These are phyloP conservation scores for Phytophthora nicotianae DNA, from an alignment of 352 stramenopile species.

Conservation along the genomic window DNA sequence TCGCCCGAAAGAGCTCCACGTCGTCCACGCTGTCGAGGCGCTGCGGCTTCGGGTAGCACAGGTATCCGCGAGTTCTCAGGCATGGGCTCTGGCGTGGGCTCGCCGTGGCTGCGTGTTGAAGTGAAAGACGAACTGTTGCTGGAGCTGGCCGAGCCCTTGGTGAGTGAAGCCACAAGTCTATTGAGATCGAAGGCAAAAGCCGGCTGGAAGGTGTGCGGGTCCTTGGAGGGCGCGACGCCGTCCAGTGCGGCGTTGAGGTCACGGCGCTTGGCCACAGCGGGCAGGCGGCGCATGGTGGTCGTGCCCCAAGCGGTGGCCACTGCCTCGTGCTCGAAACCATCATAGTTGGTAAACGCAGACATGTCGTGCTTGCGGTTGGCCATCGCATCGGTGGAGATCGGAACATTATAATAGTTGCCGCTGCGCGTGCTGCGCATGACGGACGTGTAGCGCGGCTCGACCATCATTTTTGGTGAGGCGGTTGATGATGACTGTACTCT, in stretches of 20 bases:
- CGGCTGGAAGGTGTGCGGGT: constrained; percentile 46
- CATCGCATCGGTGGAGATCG: constrained; percentile 35
- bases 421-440: constrained; percentile 64
- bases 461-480: constrained; percentile 32
- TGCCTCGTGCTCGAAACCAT: constrained; percentile 28
- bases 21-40: constrained; percentile 37
- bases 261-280: constrained; percentile 28
- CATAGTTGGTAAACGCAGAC: constrained; percentile 26
- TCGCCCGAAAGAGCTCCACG: constrained; percentile 48
- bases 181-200: constrained; percentile 67
- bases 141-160: constrained; percentile 29
- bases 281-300: constrained; percentile 46
- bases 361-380: constrained; percentile 21
- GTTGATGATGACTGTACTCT: constrained; percentile 14
- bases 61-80: constrained; percentile 42
- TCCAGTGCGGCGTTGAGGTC: constrained; percentile 57
- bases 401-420: constrained; percentile 69
- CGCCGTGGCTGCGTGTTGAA: constrained; percentile 34
- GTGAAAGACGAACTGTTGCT: constrained; percentile 43
- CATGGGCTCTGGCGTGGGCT: constrained; percentile 29
- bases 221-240: constrained; percentile 32
- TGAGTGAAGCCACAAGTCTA: constrained; percentile 50
- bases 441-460: constrained; percentile 51
- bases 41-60: constrained; percentile 9
- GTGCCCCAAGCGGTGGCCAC: constrained; percentile 48